Conservation (phyloP, 768 basidiomycete genomes). For the Steccherinum ochraceum region DNA sequence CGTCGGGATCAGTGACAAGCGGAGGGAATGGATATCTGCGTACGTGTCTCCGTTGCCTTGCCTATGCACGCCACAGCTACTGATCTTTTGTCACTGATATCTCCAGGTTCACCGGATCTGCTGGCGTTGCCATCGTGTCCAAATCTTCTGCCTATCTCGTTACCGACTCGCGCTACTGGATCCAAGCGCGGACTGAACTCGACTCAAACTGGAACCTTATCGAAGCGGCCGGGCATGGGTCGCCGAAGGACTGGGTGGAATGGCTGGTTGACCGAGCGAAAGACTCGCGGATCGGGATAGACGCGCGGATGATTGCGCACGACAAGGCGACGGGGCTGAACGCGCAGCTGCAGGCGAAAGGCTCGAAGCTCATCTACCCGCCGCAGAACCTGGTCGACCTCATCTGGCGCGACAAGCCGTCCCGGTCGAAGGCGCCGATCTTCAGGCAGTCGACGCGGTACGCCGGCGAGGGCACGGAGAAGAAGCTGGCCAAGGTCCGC, state of each 20-base stretch:
- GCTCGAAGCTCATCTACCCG: conserved; percentile 71
- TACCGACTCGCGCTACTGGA: conserved; percentile 80
- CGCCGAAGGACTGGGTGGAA: conserved; percentile 71
- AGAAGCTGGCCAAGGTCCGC: conserved; percentile 67
- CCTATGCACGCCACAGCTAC: neutral
- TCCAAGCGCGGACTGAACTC: conserved; percentile 64
- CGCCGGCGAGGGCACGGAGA: conserved; percentile 55
- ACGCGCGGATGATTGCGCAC: conserved; percentile 78
- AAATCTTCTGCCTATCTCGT: conserved; percentile 63
- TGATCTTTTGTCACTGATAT: neutral
- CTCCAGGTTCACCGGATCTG: conserved; percentile 54
- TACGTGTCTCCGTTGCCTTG: conserved; percentile 27
- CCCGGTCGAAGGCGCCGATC: conserved; percentile 56
- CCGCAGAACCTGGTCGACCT: conserved; percentile 81
- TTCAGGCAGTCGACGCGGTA: conserved; percentile 70
- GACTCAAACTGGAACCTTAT: conserved; percentile 73
- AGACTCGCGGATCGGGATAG: conserved; percentile 60
- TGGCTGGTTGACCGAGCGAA: conserved; percentile 42
- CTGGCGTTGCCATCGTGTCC: conserved; percentile 68
- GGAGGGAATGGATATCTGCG: conserved; percentile 75
- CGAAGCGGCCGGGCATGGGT: conserved; percentile 43
- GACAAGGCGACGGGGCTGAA: conserved; percentile 60
- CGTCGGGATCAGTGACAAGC: conserved; percentile 68
- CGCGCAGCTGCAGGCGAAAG: conserved; percentile 42
- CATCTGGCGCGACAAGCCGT: conserved; percentile 73